phyloP scores from a whole-genome alignment of 164 flowering plant genomes.

The Annona cherimola region DNA sequence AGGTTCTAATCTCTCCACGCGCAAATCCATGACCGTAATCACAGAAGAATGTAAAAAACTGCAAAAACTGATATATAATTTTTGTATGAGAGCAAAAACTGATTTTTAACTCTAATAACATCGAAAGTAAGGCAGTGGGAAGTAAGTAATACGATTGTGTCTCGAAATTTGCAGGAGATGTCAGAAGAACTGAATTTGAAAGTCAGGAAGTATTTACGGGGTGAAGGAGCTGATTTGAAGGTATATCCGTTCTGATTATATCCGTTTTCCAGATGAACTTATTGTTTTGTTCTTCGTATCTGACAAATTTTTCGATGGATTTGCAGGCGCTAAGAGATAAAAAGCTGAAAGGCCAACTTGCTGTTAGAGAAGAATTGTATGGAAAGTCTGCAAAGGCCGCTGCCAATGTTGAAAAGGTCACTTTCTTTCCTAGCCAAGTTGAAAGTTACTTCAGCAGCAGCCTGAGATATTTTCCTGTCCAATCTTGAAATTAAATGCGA shows the following conservation, averaged over 20 bases:
- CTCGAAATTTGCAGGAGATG: slow-evolving; percentile 24
- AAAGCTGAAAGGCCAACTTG: slow-evolving; percentile 75
- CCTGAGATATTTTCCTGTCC: background rate
- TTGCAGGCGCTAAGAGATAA: slow-evolving; percentile 68
- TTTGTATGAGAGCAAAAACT: background rate
- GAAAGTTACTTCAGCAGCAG: background rate
- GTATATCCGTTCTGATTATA: slow-evolving; percentile 21
- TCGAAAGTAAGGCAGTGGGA: background rate
- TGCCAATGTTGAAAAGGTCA: slow-evolving; percentile 83
- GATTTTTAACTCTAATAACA: no score
- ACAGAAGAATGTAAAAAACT: background rate
- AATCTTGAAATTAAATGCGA: background rate
- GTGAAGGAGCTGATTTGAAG: slow-evolving; percentile 69
- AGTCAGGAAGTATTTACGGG: slow-evolving; percentile 75
- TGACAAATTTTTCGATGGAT: background rate
- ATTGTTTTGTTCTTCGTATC: background rate
- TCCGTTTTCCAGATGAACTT: background rate
- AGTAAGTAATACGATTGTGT: background rate
- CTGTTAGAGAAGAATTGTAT: slow-evolving; percentile 61
- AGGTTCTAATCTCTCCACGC: background rate
- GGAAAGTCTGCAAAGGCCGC: slow-evolving; percentile 80
- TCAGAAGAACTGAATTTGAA: slow-evolving; percentile 45
- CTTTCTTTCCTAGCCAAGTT: background rate
- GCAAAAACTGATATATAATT: background rate
- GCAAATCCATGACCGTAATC: no score